phyloP scores from a whole-genome alignment of 495 filamentous ascomycete species.

The Xylaria flabelliformis region DNA sequence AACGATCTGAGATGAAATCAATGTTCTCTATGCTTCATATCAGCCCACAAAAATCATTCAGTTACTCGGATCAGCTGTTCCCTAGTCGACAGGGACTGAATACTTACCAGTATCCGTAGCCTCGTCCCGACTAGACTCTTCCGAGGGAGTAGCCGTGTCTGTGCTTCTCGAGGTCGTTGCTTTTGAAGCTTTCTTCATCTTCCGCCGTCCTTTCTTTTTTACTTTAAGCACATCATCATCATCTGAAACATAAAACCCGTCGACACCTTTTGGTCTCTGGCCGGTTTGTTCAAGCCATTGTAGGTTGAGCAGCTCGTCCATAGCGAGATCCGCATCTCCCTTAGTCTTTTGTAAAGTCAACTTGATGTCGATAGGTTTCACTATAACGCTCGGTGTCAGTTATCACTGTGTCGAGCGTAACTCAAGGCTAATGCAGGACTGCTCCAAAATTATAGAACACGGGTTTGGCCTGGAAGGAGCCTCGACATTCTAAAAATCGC shows the following conservation, averaged over 20 bases:
- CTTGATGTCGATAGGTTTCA: constrained; percentile 67
- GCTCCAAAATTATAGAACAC: not conserved
- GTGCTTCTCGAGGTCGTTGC: constrained; percentile 8
- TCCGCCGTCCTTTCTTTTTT: constrained; percentile 46
- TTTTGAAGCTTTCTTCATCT: constrained; percentile 32
- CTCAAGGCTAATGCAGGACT: too few species aligned
- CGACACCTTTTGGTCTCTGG: constrained; percentile 72
- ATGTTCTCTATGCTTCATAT: constrained; percentile 33
- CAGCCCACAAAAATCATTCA: not conserved
- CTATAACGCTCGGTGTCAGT: not conserved
- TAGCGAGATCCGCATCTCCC: constrained; percentile 67
- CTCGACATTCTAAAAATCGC: too few species aligned
- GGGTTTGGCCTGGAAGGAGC: too few species aligned
- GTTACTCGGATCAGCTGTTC: not conserved
- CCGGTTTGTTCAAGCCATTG: constrained; percentile 70
- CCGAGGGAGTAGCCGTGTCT: not conserved
- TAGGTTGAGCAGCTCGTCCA: constrained; percentile 82
- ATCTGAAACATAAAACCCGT: constrained; percentile 70
- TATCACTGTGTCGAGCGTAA: not conserved
- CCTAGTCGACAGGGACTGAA: not conserved
- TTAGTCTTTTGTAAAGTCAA: constrained; percentile 68
- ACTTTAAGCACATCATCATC: constrained; percentile 52
- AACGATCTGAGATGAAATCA: constrained; percentile 34
- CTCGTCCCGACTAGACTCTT: constrained; percentile 23
- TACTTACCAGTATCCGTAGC: constrained; percentile 30